Base-by-base conservation (phyloP, 257 asterid species). In the Jacaranda mimosifolia region DNA sequence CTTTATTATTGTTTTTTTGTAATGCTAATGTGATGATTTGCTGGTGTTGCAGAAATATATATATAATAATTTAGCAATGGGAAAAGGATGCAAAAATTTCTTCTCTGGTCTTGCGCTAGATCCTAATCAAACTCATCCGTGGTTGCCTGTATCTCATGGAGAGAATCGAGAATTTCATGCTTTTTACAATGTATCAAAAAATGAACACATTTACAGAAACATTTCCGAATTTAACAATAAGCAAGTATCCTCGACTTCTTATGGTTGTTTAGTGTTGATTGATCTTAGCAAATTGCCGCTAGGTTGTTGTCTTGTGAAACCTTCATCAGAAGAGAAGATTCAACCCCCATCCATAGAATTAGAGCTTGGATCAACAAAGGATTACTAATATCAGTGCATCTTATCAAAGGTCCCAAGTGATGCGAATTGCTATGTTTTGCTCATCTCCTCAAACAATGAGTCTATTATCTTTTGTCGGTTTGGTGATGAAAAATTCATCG, bases 371-470 rank as follows among this genome's bases (percentile, higher is more conserved):
- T 63, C 48, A 36, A 26, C 1, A 26, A 26, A 26, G 32, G 3
- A 3, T 17, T 3, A 8, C 3, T 45, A 1, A 10, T 38, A 18
- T 39, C 13, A 8, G 2, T 72, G 77, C 17, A 4, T 53, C 21
- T 57, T 72, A 40, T 71, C 76, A 7, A 56, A 56, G 9, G 52
- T 66, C 9, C 76, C 76, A 7, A 53, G 3, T 15, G 40, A 56
- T 10, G 57, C 64, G 1, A 18, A 72, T 18, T 72, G 77, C 32
- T 15, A 72, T 56, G 42, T 72, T 7, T 56, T 72, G 66, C 3
- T 60, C 56, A 0, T 65, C 35, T 3, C 67, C 14, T 2, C 17
- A 4, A 12, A 3, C 4, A 6, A 18, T 21, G 17, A 19, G 6
- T 2, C 12, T 2, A 1, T 53, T 17, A 13, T 13, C 1, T 72